Base-by-base conservation (phyloP, 2,329 filamentous ascomycete species). In the Xylaria sp. region DNA sequence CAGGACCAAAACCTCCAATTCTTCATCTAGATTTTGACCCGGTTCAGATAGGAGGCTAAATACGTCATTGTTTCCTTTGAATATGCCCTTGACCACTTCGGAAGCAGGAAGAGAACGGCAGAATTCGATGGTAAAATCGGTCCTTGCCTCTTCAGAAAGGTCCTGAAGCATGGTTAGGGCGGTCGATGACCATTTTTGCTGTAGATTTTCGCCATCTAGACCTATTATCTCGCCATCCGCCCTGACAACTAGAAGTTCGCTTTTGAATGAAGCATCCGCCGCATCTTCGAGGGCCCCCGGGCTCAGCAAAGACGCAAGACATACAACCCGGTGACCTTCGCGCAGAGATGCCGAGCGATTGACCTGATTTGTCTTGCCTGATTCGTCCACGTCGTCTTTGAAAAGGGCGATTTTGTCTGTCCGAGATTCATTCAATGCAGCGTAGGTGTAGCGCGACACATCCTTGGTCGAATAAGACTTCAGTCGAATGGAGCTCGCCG, bases 161-260 rank as follows among this genome's bases (percentile, higher is more conserved):
- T 82, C 81, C 52, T 79, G 79, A 33, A 76, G 74, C 47, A 84
- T 74, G 3, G 73, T 76, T 11, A 79, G 77, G 2, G 81, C 71
- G 9, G 80, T 78, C 9, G 78, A 78, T 57, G 74, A 76, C 83
- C 83, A 86, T 67, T 75, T 81, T 57, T 80, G 74, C 61, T 80
- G 70, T 19, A 86, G 72, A 4, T 71, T 78, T 58, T 90, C 86
- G 2, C 84, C 83, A 47, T 88, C 84, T 14, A 91, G 78, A 59
- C 85, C 87, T 8, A 84, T 70, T 19, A 90, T 77, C 61, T 87
- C 82, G 37, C 89, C 89, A 64, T 88, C 82, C 43, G 83, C 77
- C 60, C 86, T 84, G 1, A 91, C 80, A 1, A 82, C 80, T 21
- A 92, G 68, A 1, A 92, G 64, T 40, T 75, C 72, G 31, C 73